Percentiles rank a stretch among this genome's conserved stretches.
Conservation (phyloP, 2,329 filamentous ascomycete species). For the Pestalotiopsis fici region DNA sequence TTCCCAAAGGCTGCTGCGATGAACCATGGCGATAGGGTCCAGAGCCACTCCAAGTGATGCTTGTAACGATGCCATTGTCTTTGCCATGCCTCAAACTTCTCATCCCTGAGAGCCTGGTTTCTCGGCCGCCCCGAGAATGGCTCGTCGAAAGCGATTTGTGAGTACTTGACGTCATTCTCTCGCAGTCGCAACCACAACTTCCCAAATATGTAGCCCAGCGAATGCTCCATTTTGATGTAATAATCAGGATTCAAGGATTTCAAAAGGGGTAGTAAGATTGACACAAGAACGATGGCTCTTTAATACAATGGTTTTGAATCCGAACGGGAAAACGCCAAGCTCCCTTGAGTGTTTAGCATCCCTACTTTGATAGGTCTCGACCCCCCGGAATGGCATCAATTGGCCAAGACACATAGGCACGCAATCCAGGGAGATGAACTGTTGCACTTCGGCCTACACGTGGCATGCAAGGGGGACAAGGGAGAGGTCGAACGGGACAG, state of each 20-base stretch:
- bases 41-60: not conserved
- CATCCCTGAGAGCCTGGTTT: not conserved
- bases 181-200: not conserved
- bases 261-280: not conserved
- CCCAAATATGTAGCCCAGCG: not conserved
- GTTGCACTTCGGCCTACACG: not conserved
- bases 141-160: not conserved
- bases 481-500: too few relatives aligned
- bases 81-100: not conserved
- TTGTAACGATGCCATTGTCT: not conserved
- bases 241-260: not conserved
- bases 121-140: not conserved
- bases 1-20: not conserved
- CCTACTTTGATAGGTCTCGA: not conserved
- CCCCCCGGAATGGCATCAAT: not conserved
- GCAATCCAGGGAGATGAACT: not conserved
- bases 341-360: not conserved
- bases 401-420: not conserved
- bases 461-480: too few relatives aligned
- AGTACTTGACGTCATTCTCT: not conserved
- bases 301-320: not conserved
- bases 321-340: not conserved
- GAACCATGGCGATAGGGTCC: slow-evolving; percentile 1
- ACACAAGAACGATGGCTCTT: not conserved
- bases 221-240: not conserved